These are phyloP conservation scores for Botrytis galanthina DNA, from an alignment of 2,329 filamentous ascomycete species.

Conservation along the genomic window DNA sequence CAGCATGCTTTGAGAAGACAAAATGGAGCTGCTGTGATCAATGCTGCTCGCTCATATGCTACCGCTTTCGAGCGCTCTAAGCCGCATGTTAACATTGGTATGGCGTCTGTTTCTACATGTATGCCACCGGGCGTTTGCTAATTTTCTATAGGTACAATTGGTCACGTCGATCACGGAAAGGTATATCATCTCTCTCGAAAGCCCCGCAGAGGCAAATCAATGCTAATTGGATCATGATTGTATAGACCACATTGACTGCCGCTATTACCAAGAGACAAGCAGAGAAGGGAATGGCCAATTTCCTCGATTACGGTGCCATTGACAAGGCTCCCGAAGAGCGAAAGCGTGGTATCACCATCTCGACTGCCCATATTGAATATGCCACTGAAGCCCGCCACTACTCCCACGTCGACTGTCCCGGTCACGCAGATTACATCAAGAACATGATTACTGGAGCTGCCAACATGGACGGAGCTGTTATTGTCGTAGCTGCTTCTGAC, in stretches of 20 bases:
- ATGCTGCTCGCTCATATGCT: conserved; percentile 64
- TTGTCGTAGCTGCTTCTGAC: conserved; percentile 96
- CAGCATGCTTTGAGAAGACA: conserved; percentile 65
- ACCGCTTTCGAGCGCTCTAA: conserved; percentile 79
- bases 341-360: conserved; percentile 99
- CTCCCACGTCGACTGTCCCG: conserved; percentile 98
- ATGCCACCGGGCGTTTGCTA: conserved; percentile 22
- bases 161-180: conserved; percentile 99
- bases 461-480: conserved; percentile 98
- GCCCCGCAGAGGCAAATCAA: conserved; percentile 2
- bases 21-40: conserved; percentile 62
- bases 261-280: conserved; percentile 98
- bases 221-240: conserved; percentile 10
- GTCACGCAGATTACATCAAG: conserved; percentile 99
- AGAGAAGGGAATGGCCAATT: conserved; percentile 89
- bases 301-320: conserved; percentile 96
- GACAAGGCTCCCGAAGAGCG: conserved; percentile 99
- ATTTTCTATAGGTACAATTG: conserved; percentile 74
- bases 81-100: conserved; percentile 98
- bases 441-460: conserved; percentile 99
- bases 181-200: conserved; percentile 47
- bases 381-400: conserved; percentile 92
- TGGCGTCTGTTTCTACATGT: conserved; percentile 28
- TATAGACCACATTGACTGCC: conserved; percentile 91
- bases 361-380: conserved; percentile 98